These are phyloP conservation scores for Monilinia laxa DNA, from an alignment of 2,329 filamentous ascomycete species.

Conservation along the genomic window DNA sequence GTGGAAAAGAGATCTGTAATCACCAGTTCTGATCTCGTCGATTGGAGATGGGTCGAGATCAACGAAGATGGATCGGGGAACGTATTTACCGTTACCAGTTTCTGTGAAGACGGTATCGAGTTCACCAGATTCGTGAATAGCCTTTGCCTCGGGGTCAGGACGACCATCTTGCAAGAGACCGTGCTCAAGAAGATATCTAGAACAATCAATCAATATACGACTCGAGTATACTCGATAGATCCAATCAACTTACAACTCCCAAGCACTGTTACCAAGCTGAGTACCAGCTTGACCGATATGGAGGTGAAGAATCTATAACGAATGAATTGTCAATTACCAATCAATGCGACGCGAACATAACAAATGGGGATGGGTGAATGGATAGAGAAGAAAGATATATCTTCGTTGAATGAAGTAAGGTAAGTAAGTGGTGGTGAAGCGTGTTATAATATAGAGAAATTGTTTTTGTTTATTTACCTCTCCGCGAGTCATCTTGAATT, in stretches of 20 bases:
- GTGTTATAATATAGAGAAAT: neutral
- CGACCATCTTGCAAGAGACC: slow-evolving; percentile 60
- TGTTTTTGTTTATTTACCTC: slow-evolving; percentile 27
- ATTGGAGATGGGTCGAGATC: slow-evolving; percentile 67
- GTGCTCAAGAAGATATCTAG: slow-evolving; percentile 65
- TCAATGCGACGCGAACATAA: slow-evolving; percentile 18
- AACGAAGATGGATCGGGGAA: slow-evolving; percentile 66
- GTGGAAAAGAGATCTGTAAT: slow-evolving; percentile 63
- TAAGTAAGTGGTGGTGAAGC: neutral
- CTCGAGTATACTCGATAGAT: slow-evolving; percentile 9
- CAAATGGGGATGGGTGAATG: neutral
- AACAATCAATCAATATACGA: neutral
- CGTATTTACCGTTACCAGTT: slow-evolving; percentile 63
- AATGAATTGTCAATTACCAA: slow-evolving; percentile 16
- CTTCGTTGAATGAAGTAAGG: neutral
- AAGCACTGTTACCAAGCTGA: slow-evolving; percentile 67
- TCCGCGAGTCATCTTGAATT: slow-evolving; percentile 31
- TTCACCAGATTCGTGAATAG: slow-evolving; percentile 54
- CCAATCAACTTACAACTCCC: slow-evolving; percentile 59
- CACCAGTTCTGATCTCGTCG: slow-evolving; percentile 64
- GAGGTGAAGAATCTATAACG: slow-evolving; percentile 59
- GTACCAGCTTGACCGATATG: slow-evolving; percentile 68
- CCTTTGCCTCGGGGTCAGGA: slow-evolving; percentile 54
- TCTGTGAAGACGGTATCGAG: slow-evolving; percentile 68
- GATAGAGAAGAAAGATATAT: neutral